Percentiles rank a stretch among this genome's conserved stretches.
phyloP scores from a whole-genome alignment of 2,329 filamentous ascomycete genomes.

The Berkeleyomyces basicola region DNA sequence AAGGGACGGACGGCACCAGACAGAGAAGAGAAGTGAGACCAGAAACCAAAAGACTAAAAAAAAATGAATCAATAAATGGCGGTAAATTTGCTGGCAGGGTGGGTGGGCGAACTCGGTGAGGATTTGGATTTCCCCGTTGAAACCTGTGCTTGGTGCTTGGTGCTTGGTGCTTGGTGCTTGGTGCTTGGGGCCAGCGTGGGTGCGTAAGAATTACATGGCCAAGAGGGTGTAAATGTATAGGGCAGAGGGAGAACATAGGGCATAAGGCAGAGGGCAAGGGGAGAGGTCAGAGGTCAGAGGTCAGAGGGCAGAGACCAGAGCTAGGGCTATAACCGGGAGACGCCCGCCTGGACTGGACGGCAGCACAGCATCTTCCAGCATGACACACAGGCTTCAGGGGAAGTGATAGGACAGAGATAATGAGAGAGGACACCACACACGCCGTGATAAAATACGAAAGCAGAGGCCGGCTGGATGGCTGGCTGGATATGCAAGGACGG shows the following conservation, averaged over 20 bases:
- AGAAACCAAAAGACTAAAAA: background rate
- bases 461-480: too few relatives aligned
- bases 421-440: too few relatives aligned
- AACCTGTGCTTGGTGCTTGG: background rate
- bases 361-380: too few relatives aligned
- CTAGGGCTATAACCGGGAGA: too few relatives aligned
- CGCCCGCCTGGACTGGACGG: too few relatives aligned
- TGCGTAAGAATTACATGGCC: background rate
- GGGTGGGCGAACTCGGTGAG: constrained; percentile 2
- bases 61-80: constrained; percentile 10
- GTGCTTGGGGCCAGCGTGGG: background rate
- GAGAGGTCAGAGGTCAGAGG: too few relatives aligned
- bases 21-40: background rate
- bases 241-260: too few relatives aligned
- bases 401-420: too few relatives aligned
- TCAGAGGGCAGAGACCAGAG: too few relatives aligned
- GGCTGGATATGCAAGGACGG: too few relatives aligned
- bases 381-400: too few relatives aligned
- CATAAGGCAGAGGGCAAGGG: background rate
- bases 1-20: background rate
- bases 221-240: background rate
- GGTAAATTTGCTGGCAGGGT: background rate
- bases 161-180: background rate
- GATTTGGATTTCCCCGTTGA: background rate
- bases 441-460: too few relatives aligned